phyloP scores from a whole-genome alignment of 441 rosid species.

The Populus trichocarpa region DNA sequence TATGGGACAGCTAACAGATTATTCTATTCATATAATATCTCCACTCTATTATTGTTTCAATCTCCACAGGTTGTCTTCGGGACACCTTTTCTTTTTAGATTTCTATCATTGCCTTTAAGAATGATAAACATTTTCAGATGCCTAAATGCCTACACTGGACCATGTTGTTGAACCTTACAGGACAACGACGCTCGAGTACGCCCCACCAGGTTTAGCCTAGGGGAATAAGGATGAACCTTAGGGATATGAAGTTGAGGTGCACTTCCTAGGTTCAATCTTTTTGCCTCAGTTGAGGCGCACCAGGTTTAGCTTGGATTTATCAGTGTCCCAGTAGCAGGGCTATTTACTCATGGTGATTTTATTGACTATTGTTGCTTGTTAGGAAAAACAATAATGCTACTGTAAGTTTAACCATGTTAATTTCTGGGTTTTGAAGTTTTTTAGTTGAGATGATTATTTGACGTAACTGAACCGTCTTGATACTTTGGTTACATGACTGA shows the following conservation, averaged over 20 bases:
- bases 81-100: background rate
- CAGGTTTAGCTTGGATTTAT: background rate
- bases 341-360: background rate
- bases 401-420: background rate
- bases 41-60: background rate
- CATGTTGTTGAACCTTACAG: background rate
- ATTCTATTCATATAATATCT: constrained; percentile 3
- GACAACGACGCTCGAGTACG: background rate
- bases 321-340: background rate
- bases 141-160: background rate
- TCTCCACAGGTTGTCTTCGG: background rate
- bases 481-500: background rate
- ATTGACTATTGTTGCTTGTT: background rate
- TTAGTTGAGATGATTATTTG: too few species aligned
- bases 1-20: background rate
- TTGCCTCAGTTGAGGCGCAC: background rate
- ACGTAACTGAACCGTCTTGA: background rate
- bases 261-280: background rate
- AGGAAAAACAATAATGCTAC: background rate
- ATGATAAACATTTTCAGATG: background rate
- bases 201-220: background rate
- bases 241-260: background rate
- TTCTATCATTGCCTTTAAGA: background rate
- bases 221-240: background rate
- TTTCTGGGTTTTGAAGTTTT: background rate